These are phyloP conservation scores for Lactarius sanguifluus DNA, from an alignment of 768 basidiomycete species.

Conservation along the genomic window DNA sequence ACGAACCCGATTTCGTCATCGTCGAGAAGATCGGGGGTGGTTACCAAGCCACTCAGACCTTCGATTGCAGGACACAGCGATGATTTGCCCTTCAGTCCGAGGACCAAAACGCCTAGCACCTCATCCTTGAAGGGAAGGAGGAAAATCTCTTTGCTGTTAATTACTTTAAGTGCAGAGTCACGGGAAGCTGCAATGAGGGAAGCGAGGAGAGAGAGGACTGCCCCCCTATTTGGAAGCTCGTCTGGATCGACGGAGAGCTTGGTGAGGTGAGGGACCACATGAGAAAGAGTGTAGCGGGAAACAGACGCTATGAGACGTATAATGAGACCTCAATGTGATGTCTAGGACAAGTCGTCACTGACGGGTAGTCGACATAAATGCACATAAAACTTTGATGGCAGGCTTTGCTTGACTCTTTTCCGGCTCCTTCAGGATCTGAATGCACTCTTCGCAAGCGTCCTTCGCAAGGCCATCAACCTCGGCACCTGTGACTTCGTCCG, in stretches of 20 bases:
- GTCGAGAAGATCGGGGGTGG: slow-evolving; percentile 59
- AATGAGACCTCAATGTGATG: not conserved
- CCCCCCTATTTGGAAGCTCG: slow-evolving; percentile 63
- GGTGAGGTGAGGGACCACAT: slow-evolving; percentile 74
- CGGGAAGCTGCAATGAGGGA: slow-evolving; percentile 60
- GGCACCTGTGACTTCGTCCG: slow-evolving; percentile 39
- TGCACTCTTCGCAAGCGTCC: slow-evolving; percentile 78
- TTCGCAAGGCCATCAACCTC: slow-evolving; percentile 58
- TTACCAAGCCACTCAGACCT: slow-evolving; percentile 65
- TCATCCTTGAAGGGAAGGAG: slow-evolving; percentile 73
- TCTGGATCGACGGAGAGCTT: slow-evolving; percentile 70
- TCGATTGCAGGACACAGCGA: slow-evolving; percentile 61
- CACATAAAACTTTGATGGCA: slow-evolving; percentile 80
- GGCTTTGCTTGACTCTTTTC: slow-evolving; percentile 92
- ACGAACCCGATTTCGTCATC: slow-evolving; percentile 77
- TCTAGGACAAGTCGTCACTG: slow-evolving; percentile 36
- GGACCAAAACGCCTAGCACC: slow-evolving; percentile 61
- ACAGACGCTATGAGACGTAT: slow-evolving; percentile 54
- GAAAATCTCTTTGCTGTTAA: slow-evolving; percentile 12
- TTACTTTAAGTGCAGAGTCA: slow-evolving; percentile 38
- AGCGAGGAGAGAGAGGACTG: slow-evolving; percentile 64
- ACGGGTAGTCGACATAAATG: slow-evolving; percentile 79
- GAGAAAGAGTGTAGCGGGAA: slow-evolving; percentile 62
- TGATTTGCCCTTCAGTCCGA: slow-evolving; percentile 53
- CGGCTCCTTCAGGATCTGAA: slow-evolving; percentile 78